Percentiles rank a stretch among this genome's conserved stretches.
Conservation (phyloP, 768 basidiomycete species). For the Steccherinum ochraceum region DNA sequence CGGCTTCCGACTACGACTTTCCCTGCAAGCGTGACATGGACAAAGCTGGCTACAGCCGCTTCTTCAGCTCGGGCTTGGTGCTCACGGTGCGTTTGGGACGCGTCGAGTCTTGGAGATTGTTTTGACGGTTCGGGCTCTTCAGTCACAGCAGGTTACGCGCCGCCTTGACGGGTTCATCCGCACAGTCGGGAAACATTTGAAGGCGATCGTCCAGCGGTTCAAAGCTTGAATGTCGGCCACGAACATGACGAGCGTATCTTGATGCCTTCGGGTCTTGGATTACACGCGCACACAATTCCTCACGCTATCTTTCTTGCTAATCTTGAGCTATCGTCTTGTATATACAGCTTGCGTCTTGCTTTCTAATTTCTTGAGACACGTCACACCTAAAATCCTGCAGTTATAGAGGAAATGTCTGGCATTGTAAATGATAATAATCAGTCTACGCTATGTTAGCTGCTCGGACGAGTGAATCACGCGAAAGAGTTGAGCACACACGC, state of each 20-base stretch:
- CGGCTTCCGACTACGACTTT: conserved; percentile 2
- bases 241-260: too few species aligned
- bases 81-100: conserved; percentile 1
- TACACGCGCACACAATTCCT: not conserved
- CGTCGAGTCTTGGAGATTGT: not conserved
- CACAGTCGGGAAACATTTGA: not conserved
- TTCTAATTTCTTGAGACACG: not conserved
- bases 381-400: not conserved
- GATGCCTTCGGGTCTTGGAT: not conserved
- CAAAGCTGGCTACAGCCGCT: conserved; percentile 4
- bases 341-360: not conserved
- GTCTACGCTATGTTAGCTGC: not conserved
- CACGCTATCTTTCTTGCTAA: not conserved
- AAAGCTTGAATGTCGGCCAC: not conserved
- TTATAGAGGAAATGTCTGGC: not conserved
- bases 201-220: not conserved
- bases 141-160: not conserved
- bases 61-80: conserved; percentile 6
- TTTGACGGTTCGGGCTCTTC: too few species aligned
- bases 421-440: not conserved
- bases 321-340: not conserved
- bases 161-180: not conserved
- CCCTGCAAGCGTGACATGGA: conserved; percentile 1
- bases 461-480: not conserved
- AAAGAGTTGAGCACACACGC: not conserved